Evolutionary conservation across 2,329 filamentous ascomycete genomes (phyloP), one percentile per base, ranked within the genome.

Genomic region (Fusarium sterilihyphosum): DNA sequence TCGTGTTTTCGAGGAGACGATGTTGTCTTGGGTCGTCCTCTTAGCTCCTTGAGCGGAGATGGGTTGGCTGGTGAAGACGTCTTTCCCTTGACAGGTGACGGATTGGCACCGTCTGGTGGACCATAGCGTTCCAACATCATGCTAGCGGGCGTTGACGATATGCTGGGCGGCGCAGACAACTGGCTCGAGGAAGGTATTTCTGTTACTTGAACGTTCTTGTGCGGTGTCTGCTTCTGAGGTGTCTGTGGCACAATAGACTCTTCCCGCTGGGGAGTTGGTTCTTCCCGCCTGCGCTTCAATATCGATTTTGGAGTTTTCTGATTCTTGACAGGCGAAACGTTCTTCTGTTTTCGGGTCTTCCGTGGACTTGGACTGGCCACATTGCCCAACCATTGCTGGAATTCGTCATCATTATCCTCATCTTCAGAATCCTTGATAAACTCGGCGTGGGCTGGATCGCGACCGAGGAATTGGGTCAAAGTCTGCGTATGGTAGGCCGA

Each of bases 111-210:
- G 59, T 79, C 67, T 47, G 82, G 76, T 50, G 82, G 79, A 41
- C 81, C 83, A 65, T 86, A 85, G 13, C 84, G 78, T 4, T 78
- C 80, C 10, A 86, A 70, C 78, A 84, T 82, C 1, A 84, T 80
- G 6, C 84, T 84, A 24, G 82, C 82, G 0, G 85, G 84, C 12
- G 85, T 85, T 7, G 82, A 82, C 12, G 70, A 82, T 46, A 76
- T 47, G 8, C 84, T 84, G 31, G 83, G 82, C 0, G 85, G 84
- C 13, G 84, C 85, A 6, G 82, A 73, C 16, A 77, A 31, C n/a
- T 76, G 77, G 22, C 73, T 78, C 3, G 86, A 87, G 2, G 85
- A 86, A 4, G 85, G 85, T 12, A 87, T 84, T 70, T 87, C 85
- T 5, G 81, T 74, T 41, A 80, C 81, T 24, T 61, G 65, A 58